These are phyloP conservation scores for Mucor indicus DNA, from an alignment of 371 early-diverging fungal genomes.

Conservation along the genomic window DNA sequence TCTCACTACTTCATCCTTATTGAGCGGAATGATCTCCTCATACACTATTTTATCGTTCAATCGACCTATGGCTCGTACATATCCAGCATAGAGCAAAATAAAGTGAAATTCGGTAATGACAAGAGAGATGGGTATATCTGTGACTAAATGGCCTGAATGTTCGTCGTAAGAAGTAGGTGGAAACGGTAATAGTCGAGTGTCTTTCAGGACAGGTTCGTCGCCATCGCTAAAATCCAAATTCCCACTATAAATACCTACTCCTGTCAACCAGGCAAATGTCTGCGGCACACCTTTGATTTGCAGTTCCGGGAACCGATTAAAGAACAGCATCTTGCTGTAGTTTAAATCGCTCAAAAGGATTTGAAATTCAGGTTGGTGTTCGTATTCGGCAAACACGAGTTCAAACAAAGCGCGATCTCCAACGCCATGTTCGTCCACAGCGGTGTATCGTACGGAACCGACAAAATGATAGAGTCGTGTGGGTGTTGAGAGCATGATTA, in stretches of 20 bases:
- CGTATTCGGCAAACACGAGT: constrained; percentile 58
- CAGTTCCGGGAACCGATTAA: constrained; percentile 62
- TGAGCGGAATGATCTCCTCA: constrained; percentile 71
- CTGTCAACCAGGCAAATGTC: constrained; percentile 77
- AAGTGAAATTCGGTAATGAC: constrained; percentile 87
- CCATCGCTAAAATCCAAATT: constrained; percentile 40
- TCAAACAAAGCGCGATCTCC: constrained; percentile 59
- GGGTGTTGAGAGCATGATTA: constrained; percentile 74
- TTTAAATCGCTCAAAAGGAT: constrained; percentile 70
- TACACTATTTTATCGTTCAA: constrained; percentile 80
- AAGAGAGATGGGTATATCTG: constrained; percentile 70
- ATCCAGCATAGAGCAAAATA: constrained; percentile 73
- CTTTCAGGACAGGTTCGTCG: constrained; percentile 76
- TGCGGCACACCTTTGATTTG: constrained; percentile 67
- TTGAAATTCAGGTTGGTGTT: constrained; percentile 65
- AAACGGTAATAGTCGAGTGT: constrained; percentile 74
- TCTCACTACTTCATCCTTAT: constrained; percentile 52
- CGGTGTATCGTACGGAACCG: constrained; percentile 51
- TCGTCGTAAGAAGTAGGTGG: constrained; percentile 53
- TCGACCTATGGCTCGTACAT: constrained; percentile 73
- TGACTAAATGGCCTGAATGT: constrained; percentile 32
- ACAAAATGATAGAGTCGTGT: constrained; percentile 85
- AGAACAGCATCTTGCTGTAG: constrained; percentile 63
- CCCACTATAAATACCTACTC: constrained; percentile 85
- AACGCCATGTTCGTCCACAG: constrained; percentile 19